These are phyloP conservation scores for Gnaphalium uliginosum DNA, from an alignment of 129 eudicot genomes.

Conservation along the genomic window DNA sequence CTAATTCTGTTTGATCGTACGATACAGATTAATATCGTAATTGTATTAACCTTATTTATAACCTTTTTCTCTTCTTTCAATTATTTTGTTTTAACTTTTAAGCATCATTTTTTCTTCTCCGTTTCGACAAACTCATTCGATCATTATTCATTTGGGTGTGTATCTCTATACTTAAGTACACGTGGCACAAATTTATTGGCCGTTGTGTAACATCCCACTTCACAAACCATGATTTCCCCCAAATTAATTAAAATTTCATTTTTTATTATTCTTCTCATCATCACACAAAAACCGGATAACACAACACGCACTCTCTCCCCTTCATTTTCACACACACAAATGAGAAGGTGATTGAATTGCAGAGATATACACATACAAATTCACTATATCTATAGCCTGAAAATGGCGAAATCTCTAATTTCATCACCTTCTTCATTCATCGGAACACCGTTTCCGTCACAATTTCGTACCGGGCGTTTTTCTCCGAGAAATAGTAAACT, in stretches of 20 bases:
- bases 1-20: too few species aligned
- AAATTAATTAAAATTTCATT: neutral
- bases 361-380: neutral
- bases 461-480: slow-evolving; percentile 45
- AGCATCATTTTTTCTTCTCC: too few species aligned
- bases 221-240: slow-evolving; percentile 26
- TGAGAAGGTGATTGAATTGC: slow-evolving; percentile 34
- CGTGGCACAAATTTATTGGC: slow-evolving; percentile 27
- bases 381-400: neutral
- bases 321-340: slow-evolving; percentile 28
- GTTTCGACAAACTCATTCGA: too few species aligned
- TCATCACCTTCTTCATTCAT: slow-evolving; percentile 69
- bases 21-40: too few species aligned
- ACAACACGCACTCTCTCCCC: slow-evolving; percentile 32
- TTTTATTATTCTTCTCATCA: slow-evolving; percentile 6
- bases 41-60: too few species aligned
- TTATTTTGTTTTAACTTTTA: too few species aligned
- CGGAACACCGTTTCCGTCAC: slow-evolving; percentile 59
- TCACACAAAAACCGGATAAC: slow-evolving; percentile 43
- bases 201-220: slow-evolving; percentile 30
- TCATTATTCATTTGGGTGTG: neutral
- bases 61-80: too few species aligned
- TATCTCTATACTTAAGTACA: neutral
- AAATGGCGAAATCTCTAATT: slow-evolving; percentile 80
- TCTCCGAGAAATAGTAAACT: slow-evolving; percentile 42